Percentiles rank a stretch among this genome's conserved stretches.
phyloP scores from a whole-genome alignment of 2,329 filamentous ascomycete species.

The Pseudogymnoascus sp. region DNA sequence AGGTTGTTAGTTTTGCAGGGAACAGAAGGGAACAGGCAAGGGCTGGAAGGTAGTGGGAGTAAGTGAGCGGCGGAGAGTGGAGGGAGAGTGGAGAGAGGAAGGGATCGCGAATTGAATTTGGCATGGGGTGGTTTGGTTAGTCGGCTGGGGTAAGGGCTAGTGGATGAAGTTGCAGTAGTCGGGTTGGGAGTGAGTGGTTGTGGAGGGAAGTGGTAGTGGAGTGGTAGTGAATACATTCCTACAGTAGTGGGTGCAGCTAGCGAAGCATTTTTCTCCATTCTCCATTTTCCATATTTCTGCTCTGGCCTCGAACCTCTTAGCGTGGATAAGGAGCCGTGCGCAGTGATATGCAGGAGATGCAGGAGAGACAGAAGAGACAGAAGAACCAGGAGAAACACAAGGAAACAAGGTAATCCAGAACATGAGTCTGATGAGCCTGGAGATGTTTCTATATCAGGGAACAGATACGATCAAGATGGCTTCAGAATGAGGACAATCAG shows the following conservation, averaged over 20 bases:
- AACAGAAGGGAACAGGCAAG: neutral
- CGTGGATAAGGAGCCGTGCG: neutral
- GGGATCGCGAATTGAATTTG: neutral
- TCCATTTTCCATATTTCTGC: neutral
- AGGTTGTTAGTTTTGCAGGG: conserved; percentile 1
- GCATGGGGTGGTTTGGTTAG: neutral
- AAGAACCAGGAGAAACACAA: neutral
- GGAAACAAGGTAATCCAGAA: neutral
- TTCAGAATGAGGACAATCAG: neutral
- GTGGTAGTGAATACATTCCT: neutral
- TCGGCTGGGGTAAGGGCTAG: neutral
- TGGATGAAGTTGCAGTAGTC: neutral
- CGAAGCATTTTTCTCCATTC: neutral
- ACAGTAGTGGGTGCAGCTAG: neutral
- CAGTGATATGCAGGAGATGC: neutral
- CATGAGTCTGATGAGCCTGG: neutral
- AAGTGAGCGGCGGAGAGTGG: neutral
- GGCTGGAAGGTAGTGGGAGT: neutral
- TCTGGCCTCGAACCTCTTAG: neutral
- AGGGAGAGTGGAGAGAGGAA: neutral
- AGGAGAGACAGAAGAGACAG: neutral
- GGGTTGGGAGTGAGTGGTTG: neutral
- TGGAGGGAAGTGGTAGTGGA: neutral
- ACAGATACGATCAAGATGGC: neutral
- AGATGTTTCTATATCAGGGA: neutral